Base-by-base conservation (phyloP, 1,139 yeast species). In the Protomyces macrosporus region DNA sequence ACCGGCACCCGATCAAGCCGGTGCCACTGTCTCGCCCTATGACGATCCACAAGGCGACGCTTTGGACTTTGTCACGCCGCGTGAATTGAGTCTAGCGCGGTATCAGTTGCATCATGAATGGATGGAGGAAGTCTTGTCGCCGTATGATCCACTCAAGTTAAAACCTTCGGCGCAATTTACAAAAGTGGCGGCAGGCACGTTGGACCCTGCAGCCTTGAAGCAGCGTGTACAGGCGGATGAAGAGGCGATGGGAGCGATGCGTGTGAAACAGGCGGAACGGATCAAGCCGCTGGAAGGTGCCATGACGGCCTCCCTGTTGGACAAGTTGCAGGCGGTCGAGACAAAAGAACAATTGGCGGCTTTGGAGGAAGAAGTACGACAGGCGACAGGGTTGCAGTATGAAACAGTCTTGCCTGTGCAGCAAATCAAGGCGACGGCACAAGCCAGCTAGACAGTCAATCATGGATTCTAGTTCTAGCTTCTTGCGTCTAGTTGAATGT, bases 51-150 rank as follows among this genome's bases (percentile, higher is more conserved):
- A 45, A 30, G 78, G 78, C 30, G 80, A 77, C 66, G 81, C 76
- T 65, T 69, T 78, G 54, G 81, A 78, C 66, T 70, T 74, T 6
- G 70, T 78, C 40, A 74, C 77, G 14, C 71, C 78, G 35, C 72
- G 80, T 30, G 80, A 78, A 63, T 75, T 78, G 12, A 76, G 79
- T 9, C 74, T 77, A 39, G 73, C 76, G 53, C 71, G 81, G 14
- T 78, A 76, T 64, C 75, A 77, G 32, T 71, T 79, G 34, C 77
- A 76, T 67, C 80, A 78, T 67, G 80, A 78, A 67, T 75, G 81
- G 81, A 74, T 78, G 72, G 78, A 76, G 68, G 73, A 75, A 53
- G 73, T 77, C 14, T 68, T 70, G 56, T 67, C 70, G 7, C 57
- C 54, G n/a, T 60, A 54, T 36, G 16, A 42, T 32, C 23, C 36